phyloP scores from a whole-genome alignment of 495 filamentous ascomycete species.

The Barbatosphaeria neglecta region DNA sequence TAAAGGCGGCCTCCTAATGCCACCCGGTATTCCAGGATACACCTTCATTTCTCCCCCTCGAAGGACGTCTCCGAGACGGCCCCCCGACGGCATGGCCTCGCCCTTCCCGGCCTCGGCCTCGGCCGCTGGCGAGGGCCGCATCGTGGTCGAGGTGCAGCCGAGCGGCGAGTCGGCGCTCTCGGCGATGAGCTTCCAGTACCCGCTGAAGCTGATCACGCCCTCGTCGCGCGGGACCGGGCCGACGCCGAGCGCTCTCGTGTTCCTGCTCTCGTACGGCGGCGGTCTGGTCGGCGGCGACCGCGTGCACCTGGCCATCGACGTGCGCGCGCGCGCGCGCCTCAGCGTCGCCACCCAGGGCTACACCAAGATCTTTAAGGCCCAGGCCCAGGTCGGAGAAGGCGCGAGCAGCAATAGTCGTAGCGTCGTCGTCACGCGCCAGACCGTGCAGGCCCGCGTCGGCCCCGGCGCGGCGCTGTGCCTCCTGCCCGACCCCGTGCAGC shows the following conservation, averaged over 20 bases:
- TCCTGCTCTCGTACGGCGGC: slow-evolving; percentile 89
- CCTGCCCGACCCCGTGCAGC: slow-evolving; percentile 89
- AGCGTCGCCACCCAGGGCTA: slow-evolving; percentile 86
- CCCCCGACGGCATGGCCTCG: slow-evolving; percentile 41
- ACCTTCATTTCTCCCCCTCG: too few species aligned
- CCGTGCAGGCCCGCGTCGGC: slow-evolving; percentile 49
- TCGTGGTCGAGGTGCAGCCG: slow-evolving; percentile 62
- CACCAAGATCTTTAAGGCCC: slow-evolving; percentile 88
- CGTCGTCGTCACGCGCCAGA: slow-evolving; percentile 56
- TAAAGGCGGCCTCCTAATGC: too few species aligned
- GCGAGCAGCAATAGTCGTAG: too few species aligned
- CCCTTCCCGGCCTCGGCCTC: slow-evolving; percentile 62
- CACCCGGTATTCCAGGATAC: too few species aligned
- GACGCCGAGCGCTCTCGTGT: slow-evolving; percentile 54
- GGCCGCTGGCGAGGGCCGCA: slow-evolving; percentile 62
- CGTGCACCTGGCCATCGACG: slow-evolving; percentile 57
- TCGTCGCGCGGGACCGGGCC: slow-evolving; percentile 26
- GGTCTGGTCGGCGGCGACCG: slow-evolving; percentile 80
- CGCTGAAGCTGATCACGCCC: slow-evolving; percentile 80
- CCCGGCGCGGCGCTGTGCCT: slow-evolving; percentile 63
- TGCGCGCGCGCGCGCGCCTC: slow-evolving; percentile 55
- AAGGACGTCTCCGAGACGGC: too few species aligned
- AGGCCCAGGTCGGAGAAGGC: too few species aligned
- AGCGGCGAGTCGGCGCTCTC: slow-evolving; percentile 60
- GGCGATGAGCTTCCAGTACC: slow-evolving; percentile 78